Evolutionary conservation across 2,329 filamentous ascomycete genomes (phyloP), one percentile per base, ranked within the genome.

Genomic region (Arthroderma sp.): DNA sequence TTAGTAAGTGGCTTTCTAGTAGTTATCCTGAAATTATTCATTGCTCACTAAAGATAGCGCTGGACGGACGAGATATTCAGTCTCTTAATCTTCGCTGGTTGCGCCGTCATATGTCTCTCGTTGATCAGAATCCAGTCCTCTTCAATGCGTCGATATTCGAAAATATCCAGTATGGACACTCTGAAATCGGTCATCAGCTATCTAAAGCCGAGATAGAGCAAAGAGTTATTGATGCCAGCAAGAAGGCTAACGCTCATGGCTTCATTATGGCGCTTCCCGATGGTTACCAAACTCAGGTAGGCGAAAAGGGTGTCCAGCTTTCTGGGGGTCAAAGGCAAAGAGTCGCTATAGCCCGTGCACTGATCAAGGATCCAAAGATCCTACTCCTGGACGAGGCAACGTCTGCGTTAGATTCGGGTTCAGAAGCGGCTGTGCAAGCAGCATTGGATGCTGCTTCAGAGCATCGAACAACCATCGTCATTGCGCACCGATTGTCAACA

Each of bases 281-380:
- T 63, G 87, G 87, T 1, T 97, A 97, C 66, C 82, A 95, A 63
- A 97, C 93, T 0, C 85, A 94, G 63, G 91, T 97, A n/a, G 93
- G 93, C 58, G 90, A 97, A 71, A 85, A 91, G 61, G 93, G 93
- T 8, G 95, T 95, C 68, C 75, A 96, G 55, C 79, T 98, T 7
- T 95, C 88, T 57, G 93, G 93, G 69, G 93, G 93, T 37, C 93
- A 98, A 73, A 95, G 96, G 71, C 93, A 97, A 73, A 88, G 93
- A 64, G 94, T 97, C 67, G 91, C 91, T 11, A 96, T 97, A 71
- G 90, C 91, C 6, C 81, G 90, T 66, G 91, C 91, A 39, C 82
- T 96, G 58, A 88, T 96, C 31, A 91, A 87, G 17, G 87, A 96
- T 65, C 91, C 91, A 0, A 94, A 91, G 74, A 84, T 98, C 66